Percentiles rank a stretch among this genome's conserved stretches.
Conservation (phyloP, 1,284 basidiomycete genomes). For the Inonotus obliquus region DNA sequence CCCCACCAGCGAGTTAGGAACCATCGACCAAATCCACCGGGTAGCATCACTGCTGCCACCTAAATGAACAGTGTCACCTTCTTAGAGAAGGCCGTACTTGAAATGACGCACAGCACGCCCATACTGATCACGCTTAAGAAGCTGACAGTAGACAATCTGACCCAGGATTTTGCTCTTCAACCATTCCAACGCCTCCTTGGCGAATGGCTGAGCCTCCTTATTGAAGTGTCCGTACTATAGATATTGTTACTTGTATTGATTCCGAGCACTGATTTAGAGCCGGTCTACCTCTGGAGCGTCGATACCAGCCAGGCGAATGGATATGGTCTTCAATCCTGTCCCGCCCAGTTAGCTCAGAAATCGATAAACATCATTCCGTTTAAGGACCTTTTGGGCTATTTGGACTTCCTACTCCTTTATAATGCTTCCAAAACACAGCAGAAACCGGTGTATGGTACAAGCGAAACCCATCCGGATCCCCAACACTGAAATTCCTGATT, state of each 20-base stretch:
- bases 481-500: slow-evolving; percentile 50
- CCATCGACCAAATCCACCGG: slow-evolving; percentile 45
- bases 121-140: slow-evolving; percentile 79
- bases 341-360: background rate
- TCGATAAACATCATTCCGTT: background rate
- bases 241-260: background rate
- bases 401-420: slow-evolving; percentile 51
- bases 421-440: slow-evolving; percentile 63
- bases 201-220: slow-evolving; percentile 66
- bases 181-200: slow-evolving; percentile 70
- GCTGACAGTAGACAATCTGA: slow-evolving; percentile 61
- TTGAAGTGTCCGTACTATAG: slow-evolving; percentile 74
- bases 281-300: slow-evolving; percentile 84
- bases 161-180: slow-evolving; percentile 54
- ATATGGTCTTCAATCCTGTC: slow-evolving; percentile 76
- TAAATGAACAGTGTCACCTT: slow-evolving; percentile 27
- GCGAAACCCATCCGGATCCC: slow-evolving; percentile 77
- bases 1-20: slow-evolving; percentile 38
- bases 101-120: slow-evolving; percentile 59
- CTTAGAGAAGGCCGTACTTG: background rate
- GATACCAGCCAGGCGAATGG: slow-evolving; percentile 81
- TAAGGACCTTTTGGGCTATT: slow-evolving; percentile 50
- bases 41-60: slow-evolving; percentile 61
- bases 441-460: slow-evolving; percentile 81
- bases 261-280: background rate